Conservation (phyloP, 768 basidiomycete species). For the Boletus patriciae region DNA sequence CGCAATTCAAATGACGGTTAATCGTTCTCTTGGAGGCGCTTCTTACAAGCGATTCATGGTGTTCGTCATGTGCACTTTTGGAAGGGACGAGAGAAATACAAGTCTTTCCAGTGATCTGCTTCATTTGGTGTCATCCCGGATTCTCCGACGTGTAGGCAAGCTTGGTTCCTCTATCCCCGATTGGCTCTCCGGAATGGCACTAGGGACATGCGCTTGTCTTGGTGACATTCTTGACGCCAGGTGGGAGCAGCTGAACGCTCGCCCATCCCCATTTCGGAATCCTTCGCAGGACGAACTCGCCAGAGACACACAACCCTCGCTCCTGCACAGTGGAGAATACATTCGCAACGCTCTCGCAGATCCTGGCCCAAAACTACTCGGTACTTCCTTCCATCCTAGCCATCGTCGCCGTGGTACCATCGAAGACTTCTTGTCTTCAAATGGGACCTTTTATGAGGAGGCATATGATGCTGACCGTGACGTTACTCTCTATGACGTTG, state of each 20-base stretch:
- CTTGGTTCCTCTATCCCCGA: neutral
- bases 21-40: slow-evolving; percentile 2
- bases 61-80: slow-evolving; percentile 35
- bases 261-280: neutral
- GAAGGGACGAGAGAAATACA: slow-evolving; percentile 17
- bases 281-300: neutral
- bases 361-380: no score
- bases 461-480: slow-evolving; percentile 6
- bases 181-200: neutral
- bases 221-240: neutral
- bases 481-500: slow-evolving; percentile 38
- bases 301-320: neutral
- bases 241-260: neutral
- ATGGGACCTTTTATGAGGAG: slow-evolving; percentile 7
- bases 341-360: neutral
- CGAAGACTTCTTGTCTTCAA: slow-evolving; percentile 15
- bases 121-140: slow-evolving; percentile 23
- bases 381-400: slow-evolving; percentile 1
- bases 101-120: slow-evolving; percentile 23
- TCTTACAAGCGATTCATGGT: slow-evolving; percentile 50
- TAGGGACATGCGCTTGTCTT: neutral
- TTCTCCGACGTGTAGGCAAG: slow-evolving; percentile 19
- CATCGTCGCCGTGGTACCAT: slow-evolving; percentile 9
- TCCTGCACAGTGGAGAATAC: neutral
- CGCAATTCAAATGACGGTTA: slow-evolving; percentile 27